Evolutionary conservation across 2,329 filamentous ascomycete species (phyloP).

Genomic region (Ilyonectria sp.): DNA sequence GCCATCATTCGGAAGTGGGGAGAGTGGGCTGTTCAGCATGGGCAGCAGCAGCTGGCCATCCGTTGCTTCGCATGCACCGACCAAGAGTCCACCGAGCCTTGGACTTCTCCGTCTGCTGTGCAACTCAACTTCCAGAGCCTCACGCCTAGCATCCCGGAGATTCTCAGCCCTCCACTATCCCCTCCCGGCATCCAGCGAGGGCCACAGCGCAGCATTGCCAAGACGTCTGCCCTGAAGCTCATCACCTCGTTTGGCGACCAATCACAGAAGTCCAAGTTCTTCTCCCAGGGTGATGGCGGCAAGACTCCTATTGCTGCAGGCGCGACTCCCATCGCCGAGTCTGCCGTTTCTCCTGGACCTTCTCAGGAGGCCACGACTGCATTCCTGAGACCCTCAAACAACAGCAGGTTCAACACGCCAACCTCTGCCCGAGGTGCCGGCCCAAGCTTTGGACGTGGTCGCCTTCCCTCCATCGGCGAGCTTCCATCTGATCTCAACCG

Average conservation of each 20-base stretch:
- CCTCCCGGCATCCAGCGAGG: conserved; percentile 76
- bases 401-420: conserved; percentile 79
- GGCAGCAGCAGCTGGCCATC: conserved; percentile 91
- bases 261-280: conserved; percentile 75
- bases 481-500: conserved; percentile 53
- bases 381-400: conserved; percentile 76
- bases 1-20: conserved; percentile 95
- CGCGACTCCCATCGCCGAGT: conserved; percentile 90
- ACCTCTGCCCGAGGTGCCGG: conserved; percentile 74
- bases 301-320: conserved; percentile 85
- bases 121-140: conserved; percentile 71
- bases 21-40: conserved; percentile 88
- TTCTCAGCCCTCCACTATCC: conserved; percentile 81
- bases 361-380: conserved; percentile 75
- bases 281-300: conserved; percentile 68
- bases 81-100: conserved; percentile 86
- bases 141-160: conserved; percentile 69
- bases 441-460: conserved; percentile 72
- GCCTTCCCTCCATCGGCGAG: conserved; percentile 86
- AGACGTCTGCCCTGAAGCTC: conserved; percentile 88
- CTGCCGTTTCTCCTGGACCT: conserved; percentile 74
- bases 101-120: conserved; percentile 86
- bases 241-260: conserved; percentile 88
- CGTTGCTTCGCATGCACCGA: conserved; percentile 94
- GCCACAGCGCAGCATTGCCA: conserved; percentile 76